Evolutionary conservation across 345 rosid genomes (phyloP), one percentile per base, ranked within the genome.

Genomic region (Laguncularia racemosa): DNA sequence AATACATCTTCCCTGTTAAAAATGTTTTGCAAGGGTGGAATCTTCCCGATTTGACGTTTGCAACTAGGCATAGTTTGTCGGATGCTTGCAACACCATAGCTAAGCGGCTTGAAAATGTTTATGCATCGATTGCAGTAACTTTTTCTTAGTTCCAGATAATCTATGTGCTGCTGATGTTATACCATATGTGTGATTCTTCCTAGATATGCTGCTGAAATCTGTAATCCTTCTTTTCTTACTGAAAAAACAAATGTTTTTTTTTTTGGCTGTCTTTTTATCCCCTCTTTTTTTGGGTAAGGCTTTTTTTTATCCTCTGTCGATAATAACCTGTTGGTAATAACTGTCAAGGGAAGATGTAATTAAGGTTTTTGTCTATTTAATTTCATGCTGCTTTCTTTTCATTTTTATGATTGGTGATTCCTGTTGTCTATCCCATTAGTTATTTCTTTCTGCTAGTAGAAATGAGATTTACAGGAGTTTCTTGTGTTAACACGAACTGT

Each of bases 41-140:
- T 56, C 88, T 93, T 82, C 89, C 95, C 47, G 92, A 93, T 76
- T 64, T 93, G 79, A 89, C 81, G 96, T 93, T 93, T 79, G 97
- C 95, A 6, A 87, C 99, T 3, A 85, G 84, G 64, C 92, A 92
- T 50, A 71, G 92, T 66, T 76, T 93, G 65, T 78, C 88, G 65
- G 99, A 89, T 64, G 96, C 99, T 59, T 77, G 96, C 64, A 71
- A 74, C 60, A 66, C 78, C 58, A 71, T 93, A 53, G 91, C 84
- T 67, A 81, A 75, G 61, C 88, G 84, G 61, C 90, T 93, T 57
- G 96, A 87, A 57, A 79, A 64, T 53, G 88, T 89, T 62, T 82
- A 87, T 67, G 61, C 82, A 20, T 87, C 91, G 4, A 79, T 89
- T 65, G 65, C 82, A 82, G 99, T 64, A 73, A 72, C 75, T 62